Conservation (phyloP, 2,329 filamentous ascomycete genomes). For the Hymenoscyphus fructigenus region DNA sequence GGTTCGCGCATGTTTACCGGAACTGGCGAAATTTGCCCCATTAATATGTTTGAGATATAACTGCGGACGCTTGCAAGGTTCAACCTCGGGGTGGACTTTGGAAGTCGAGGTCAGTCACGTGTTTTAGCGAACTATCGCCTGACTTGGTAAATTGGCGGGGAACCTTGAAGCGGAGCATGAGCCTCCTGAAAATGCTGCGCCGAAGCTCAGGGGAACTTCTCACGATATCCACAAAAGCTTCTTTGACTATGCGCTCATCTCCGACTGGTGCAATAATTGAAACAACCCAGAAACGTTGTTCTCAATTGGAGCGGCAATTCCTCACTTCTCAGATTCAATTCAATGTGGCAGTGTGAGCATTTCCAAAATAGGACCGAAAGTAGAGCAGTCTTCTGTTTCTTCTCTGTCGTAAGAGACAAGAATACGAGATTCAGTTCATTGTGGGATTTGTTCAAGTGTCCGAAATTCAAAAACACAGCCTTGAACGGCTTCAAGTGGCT, state of each 20-base stretch:
- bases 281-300: background rate
- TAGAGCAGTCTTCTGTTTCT: too few relatives aligned
- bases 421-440: too few relatives aligned
- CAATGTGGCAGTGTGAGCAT: too few relatives aligned
- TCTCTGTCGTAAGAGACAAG: too few relatives aligned
- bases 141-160: background rate
- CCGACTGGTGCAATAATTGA: background rate
- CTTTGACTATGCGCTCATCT: background rate
- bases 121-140: background rate
- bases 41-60: background rate
- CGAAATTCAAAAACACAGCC: too few relatives aligned
- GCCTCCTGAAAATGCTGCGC: background rate
- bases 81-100: background rate
- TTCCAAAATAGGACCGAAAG: too few relatives aligned
- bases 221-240: slow-evolving; percentile 1
- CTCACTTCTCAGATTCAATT: too few relatives aligned
- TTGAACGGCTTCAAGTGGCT: too few relatives aligned
- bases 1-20: background rate
- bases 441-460: too few relatives aligned
- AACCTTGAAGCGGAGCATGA: background rate
- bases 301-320: too few relatives aligned
- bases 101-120: background rate
- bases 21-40: background rate
- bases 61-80: background rate
- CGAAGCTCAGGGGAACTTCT: background rate